These are phyloP conservation scores for Globisporangium echinulatum DNA, from an alignment of 352 stramenopile species.

Conservation along the genomic window DNA sequence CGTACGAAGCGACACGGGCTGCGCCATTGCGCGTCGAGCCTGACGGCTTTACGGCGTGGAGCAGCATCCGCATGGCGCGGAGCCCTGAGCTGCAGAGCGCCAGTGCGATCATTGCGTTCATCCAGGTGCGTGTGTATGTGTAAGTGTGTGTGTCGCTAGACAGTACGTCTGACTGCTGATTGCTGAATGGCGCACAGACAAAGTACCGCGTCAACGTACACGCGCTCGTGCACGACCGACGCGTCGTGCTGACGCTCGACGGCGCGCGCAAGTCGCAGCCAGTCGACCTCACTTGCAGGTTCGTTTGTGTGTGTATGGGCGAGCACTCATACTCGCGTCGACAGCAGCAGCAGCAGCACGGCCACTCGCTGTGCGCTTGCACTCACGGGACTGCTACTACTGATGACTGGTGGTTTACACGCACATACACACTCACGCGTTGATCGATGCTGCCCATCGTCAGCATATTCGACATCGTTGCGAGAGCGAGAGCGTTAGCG, in stretches of 20 bases:
- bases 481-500: not conserved
- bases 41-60: conserved; percentile 28
- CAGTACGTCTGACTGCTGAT: not conserved
- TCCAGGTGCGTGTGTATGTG: conserved; percentile 20
- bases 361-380: too few relatives aligned
- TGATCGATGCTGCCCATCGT: not conserved
- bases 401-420: not conserved
- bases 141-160: not conserved
- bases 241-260: conserved; percentile 4
- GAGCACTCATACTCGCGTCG: too few relatives aligned
- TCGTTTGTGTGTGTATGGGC: too few relatives aligned
- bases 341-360: too few relatives aligned
- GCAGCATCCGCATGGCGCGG: conserved; percentile 22
- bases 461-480: conserved; percentile 9
- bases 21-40: conserved; percentile 20
- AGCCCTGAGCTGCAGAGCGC: conserved; percentile 18
- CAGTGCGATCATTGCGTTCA: conserved; percentile 19
- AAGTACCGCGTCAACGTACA: conserved; percentile 13
- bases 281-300: conserved; percentile 6
- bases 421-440: not conserved
- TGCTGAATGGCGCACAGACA: not conserved
- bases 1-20: conserved; percentile 23
- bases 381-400: not conserved
- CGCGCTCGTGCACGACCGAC: conserved; percentile 7
- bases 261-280: not conserved